Percentiles rank a stretch among this genome's conserved stretches.
These are phyloP conservation scores for Penicillium maclennaniae DNA, from an alignment of 495 filamentous ascomycete genomes.

Conservation along the genomic window DNA sequence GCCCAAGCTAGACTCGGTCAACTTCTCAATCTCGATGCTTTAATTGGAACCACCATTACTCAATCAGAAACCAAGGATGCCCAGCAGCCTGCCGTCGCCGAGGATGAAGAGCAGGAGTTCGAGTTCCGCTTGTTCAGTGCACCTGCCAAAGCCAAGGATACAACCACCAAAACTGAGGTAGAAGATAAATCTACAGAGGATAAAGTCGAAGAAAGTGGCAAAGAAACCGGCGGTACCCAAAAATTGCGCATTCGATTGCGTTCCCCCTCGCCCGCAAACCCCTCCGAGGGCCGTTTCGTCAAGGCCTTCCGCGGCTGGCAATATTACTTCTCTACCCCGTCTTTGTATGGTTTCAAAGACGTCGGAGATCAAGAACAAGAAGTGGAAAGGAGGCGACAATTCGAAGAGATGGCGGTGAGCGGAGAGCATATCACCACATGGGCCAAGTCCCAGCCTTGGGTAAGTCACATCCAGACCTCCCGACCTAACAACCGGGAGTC, in stretches of 20 bases:
- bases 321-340: constrained; percentile 41
- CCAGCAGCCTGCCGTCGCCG: constrained; percentile 6
- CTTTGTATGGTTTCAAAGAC: constrained; percentile 17
- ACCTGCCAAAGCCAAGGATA: constrained; percentile 18
- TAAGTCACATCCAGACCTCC: constrained; percentile 15
- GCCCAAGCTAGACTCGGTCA: constrained; percentile 37
- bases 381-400: constrained; percentile 29
- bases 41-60: constrained; percentile 8
- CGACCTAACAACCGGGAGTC: background rate
- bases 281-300: constrained; percentile 36
- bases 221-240: constrained; percentile 20
- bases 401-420: constrained; percentile 40
- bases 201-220: background rate
- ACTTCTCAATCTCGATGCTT: constrained; percentile 36
- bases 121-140: constrained; percentile 46
- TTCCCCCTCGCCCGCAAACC: constrained; percentile 34
- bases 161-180: background rate
- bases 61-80: constrained; percentile 1
- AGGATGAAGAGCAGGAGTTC: constrained; percentile 47
- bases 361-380: constrained; percentile 6
- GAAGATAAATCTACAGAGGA: constrained; percentile 3
- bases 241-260: constrained; percentile 42
- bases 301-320: constrained; percentile 45
- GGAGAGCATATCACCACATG: constrained; percentile 37
- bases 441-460: constrained; percentile 34